Evolutionary conservation across 2,329 filamentous ascomycete genomes (phyloP).

Genomic region (Ilyonectria robusta): DNA sequence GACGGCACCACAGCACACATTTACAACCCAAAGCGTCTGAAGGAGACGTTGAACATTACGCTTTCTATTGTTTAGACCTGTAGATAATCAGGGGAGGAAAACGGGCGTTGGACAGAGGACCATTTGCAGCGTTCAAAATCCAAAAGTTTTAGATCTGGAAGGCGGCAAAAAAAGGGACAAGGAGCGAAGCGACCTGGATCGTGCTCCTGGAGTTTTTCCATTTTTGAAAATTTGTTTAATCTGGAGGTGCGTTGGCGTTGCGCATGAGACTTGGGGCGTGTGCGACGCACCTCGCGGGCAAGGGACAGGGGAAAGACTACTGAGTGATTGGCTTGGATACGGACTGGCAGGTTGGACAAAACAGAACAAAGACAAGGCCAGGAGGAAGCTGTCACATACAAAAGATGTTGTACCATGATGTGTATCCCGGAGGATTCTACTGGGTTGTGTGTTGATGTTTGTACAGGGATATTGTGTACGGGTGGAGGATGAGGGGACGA

Average conservation of each 20-base stretch:
- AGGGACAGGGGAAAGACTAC: conserved; percentile 28
- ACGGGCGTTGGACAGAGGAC: conserved; percentile 42
- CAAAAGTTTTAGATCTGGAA: conserved; percentile 46
- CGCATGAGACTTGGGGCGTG: conserved; percentile 21
- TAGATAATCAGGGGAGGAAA: conserved; percentile 38
- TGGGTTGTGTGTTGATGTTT: conserved; percentile 17
- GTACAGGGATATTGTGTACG: conserved; percentile 7
- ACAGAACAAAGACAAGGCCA: conserved; percentile 33
- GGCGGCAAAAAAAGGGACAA: conserved; percentile 35
- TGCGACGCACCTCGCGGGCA: conserved; percentile 25
- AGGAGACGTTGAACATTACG: conserved; percentile 32
- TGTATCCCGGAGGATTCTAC: conserved; percentile 30
- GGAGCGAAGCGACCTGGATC: conserved; percentile 32
- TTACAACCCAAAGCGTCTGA: conserved; percentile 25
- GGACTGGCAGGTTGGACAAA: conserved; percentile 37
- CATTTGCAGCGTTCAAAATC: conserved; percentile 39
- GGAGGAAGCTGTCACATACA: conserved; percentile 35
- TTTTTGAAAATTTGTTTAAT: conserved; percentile 31
- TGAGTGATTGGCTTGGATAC: conserved; percentile 32
- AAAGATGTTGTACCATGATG: conserved; percentile 42
- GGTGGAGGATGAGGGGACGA: conserved; percentile 38
- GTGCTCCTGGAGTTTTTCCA: conserved; percentile 41
- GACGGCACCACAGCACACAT: conserved; percentile 40
- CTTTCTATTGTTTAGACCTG: conserved; percentile 45
- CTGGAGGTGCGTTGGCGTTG: conserved; percentile 26